Conservation (phyloP, 116 monocot species). For the Cymodocea nodosa region DNA sequence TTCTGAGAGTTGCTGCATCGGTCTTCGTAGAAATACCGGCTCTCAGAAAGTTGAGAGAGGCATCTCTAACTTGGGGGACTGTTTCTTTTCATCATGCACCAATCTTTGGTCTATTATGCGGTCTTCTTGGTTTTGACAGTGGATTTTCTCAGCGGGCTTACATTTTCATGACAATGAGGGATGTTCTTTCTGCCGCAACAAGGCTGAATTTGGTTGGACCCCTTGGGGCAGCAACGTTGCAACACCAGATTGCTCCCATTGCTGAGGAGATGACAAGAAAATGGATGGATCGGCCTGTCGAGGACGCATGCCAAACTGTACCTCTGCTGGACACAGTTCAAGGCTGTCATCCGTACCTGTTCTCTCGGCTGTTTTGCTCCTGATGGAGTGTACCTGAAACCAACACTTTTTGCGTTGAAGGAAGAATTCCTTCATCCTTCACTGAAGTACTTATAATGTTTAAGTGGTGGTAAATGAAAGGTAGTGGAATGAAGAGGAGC, state of each 20-base stretch:
- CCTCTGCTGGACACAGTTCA: slow-evolving; percentile 76
- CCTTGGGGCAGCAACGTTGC: slow-evolving; percentile 66
- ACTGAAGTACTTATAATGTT: no score
- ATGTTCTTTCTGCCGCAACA: slow-evolving; percentile 74
- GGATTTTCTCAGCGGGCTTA: slow-evolving; percentile 57
- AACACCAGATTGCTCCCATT: slow-evolving; percentile 46
- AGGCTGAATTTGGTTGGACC: slow-evolving; percentile 84
- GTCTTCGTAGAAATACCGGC: slow-evolving; percentile 45
- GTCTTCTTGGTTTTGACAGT: slow-evolving; percentile 57
- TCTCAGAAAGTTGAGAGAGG: slow-evolving; percentile 44
- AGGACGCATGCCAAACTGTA: slow-evolving; percentile 65
- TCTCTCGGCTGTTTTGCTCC: slow-evolving; percentile 80
- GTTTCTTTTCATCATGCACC: slow-evolving; percentile 72
- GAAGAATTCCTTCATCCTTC: no score
- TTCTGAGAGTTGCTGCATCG: slow-evolving; percentile 65
- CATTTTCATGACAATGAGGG: slow-evolving; percentile 70
- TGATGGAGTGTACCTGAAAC: slow-evolving; percentile 12
- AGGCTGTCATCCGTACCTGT: slow-evolving; percentile 76
- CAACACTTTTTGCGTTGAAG: no score
- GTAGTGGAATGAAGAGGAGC: no score
- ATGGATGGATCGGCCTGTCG: slow-evolving; percentile 60
- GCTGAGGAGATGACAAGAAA: slow-evolving; percentile 54
- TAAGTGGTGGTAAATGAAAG: no score
- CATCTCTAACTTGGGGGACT: slow-evolving; percentile 19
- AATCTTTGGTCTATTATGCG: slow-evolving; percentile 69